Evolutionary conservation across 768 basidiomycete species (phyloP), one percentile per base, ranked within the genome.

Genomic region (Kwoniella bestiolae): DNA sequence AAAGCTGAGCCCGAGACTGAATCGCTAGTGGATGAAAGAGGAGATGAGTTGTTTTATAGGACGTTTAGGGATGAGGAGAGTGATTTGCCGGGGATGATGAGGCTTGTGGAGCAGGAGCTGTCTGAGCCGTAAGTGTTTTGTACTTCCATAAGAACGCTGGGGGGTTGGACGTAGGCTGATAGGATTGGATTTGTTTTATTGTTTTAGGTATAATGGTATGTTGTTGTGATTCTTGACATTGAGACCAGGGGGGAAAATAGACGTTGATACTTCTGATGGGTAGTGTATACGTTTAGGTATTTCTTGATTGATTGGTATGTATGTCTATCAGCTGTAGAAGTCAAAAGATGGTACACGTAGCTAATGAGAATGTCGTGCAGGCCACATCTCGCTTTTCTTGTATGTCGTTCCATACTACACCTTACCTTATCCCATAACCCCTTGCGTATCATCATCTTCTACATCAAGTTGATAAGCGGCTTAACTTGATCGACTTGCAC

Each of bases 261-360:
- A n/a, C n/a, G 23, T 29, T 35, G 21, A 60, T 14, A 28, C 35
- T 18, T 29, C 28, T 31, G 9, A 46, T 23, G 28, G 35, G 47
- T 28, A 79, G 80, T 76, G 16, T 97, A 95, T 82, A 97, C 94
- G 0, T 97, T 94, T 74, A 89, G 94, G 1, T 97, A 99, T 80
- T 99, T 99, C 80, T 86, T 99, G 6, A 88, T 93, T 78, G 91
- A 94, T 73, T 99, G 96, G 96, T 96, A 62, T 74, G 92, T 70
- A 14, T 25, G 18, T 21, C 31, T 50, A 29, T 29, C 34, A 18
- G 34, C 46, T 18, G 44, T 38, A 1, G 35, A n/a, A n/a, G n/a
- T n/a, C n/a, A n/a, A n/a, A n/a, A n/a, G n/a, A n/a, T n/a, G n/a
- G n/a, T n/a, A n/a, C n/a, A n/a, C n/a, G n/a, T 29, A 55, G 31